phyloP scores from a whole-genome alignment of 1,284 basidiomycete species.

The Microbotryum silenes-acaulis region DNA sequence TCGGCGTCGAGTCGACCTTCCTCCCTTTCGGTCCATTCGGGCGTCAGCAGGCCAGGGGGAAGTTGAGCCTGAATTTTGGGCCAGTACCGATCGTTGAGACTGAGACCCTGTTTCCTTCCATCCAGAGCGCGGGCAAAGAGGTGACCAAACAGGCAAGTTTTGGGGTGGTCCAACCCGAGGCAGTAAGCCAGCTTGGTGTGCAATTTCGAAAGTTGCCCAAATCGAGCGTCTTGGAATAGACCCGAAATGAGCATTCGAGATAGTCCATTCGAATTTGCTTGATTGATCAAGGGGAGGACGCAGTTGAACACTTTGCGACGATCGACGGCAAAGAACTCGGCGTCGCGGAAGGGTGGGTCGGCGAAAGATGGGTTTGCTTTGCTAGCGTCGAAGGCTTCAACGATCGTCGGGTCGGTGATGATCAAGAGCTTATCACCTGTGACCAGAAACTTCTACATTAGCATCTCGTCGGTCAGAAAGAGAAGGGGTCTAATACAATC shows the following conservation, averaged over 20 bases:
- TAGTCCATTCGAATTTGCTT: not conserved
- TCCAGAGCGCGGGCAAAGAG: conserved; percentile 30
- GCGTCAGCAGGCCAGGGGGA: not conserved
- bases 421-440: conserved; percentile 33
- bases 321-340: conserved; percentile 31
- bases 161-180: conserved; percentile 6
- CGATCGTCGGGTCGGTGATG: conserved; percentile 31
- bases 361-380: conserved; percentile 30
- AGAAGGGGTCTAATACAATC: not conserved
- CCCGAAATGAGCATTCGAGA: conserved; percentile 9
- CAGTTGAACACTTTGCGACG: conserved; percentile 19
- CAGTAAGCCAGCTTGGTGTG: conserved; percentile 19
- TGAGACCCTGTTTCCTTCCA: conserved; percentile 27
- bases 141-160: conserved; percentile 8
- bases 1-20: not conserved
- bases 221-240: conserved; percentile 10
- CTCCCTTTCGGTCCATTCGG: conserved; percentile 10
- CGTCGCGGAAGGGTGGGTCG: conserved; percentile 31
- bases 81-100: conserved; percentile 13
- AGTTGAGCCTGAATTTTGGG: conserved; percentile 4
- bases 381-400: conserved; percentile 20
- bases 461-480: not conserved
- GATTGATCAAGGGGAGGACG: conserved; percentile 15
- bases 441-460: not conserved
- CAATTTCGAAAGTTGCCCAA: conserved; percentile 6